Conservation (phyloP, 768 basidiomycete species). For the Xerocomellus intermedius region DNA sequence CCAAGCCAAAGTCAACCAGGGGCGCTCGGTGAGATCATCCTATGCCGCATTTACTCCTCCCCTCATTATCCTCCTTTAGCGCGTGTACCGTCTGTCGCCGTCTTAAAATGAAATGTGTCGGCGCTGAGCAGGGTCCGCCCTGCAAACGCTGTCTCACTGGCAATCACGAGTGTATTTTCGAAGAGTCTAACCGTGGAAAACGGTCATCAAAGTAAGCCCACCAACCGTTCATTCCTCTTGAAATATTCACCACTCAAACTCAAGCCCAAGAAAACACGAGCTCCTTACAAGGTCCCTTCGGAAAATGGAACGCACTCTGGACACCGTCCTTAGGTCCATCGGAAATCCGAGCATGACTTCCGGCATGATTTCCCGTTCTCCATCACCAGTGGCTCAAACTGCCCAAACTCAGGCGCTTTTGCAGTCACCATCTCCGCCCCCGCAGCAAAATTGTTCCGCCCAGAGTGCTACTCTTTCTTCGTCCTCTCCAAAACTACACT, state of each 20-base stretch:
- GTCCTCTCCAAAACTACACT: conserved; percentile 84
- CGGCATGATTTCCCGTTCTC: conserved; percentile 79
- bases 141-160: conserved; percentile 83
- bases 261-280: conserved; percentile 72
- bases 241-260: conserved; percentile 29
- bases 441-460: conserved; percentile 36
- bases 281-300: conserved; percentile 74
- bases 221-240: conserved; percentile 14
- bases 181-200: conserved; percentile 95
- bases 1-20: conserved; percentile 79
- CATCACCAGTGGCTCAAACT: conserved; percentile 59
- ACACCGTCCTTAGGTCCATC: conserved; percentile 86
- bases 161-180: conserved; percentile 91
- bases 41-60: neutral
- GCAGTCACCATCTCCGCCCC: conserved; percentile 49
- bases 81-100: conserved; percentile 92
- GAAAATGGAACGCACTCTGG: conserved; percentile 92
- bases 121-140: conserved; percentile 85
- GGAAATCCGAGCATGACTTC: conserved; percentile 78
- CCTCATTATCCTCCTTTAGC: conserved; percentile 39
- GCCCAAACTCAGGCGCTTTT: conserved; percentile 56
- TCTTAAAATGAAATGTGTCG: conserved; percentile 92
- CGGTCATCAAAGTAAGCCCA: conserved; percentile 70
- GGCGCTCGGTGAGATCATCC: conserved; percentile 66
- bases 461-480: conserved; percentile 27